Conservation (phyloP, 148 eudicot species). For the Rhododendron williamsianum region DNA sequence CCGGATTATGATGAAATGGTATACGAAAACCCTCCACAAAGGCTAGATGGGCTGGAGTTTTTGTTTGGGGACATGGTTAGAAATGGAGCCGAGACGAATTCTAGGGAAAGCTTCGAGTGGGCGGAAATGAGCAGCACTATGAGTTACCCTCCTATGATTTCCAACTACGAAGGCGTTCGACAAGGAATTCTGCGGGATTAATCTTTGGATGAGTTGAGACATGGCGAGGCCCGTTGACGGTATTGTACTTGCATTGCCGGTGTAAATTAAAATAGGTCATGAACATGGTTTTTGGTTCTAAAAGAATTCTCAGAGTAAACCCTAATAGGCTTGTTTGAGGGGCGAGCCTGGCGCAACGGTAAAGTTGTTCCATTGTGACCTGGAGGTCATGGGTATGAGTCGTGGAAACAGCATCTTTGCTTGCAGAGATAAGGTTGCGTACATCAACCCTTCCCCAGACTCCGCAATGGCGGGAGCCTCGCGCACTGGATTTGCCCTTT, state of each 20-base stretch:
- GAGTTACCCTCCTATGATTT: conserved; percentile 24
- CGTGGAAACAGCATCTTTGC: no score
- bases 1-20: conserved; percentile 34
- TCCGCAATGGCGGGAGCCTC: no score
- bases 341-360: no score
- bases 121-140: conserved; percentile 35
- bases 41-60: conserved; percentile 46
- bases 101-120: conserved; percentile 29
- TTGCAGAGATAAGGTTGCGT: no score
- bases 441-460: no score
- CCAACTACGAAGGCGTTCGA: conserved; percentile 18
- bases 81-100: conserved; percentile 4
- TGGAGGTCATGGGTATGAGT: no score
- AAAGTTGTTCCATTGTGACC: no score
- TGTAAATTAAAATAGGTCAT: conserved; percentile 17
- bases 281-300: not conserved
- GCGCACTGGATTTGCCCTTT: no score
- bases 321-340: conserved; percentile 13
- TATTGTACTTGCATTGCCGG: conserved; percentile 2
- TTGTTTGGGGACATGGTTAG: conserved; percentile 30
- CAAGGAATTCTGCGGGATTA: conserved; percentile 24
- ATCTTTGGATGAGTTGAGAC: conserved; percentile 26
- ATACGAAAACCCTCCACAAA: conserved; percentile 32
- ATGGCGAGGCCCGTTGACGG: not conserved
- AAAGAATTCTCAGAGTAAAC: conserved; percentile 4